Evolutionary conservation across 768 basidiomycete species (phyloP), one percentile per base, ranked within the genome.

Genomic region (Tylopilus subfusipes): DNA sequence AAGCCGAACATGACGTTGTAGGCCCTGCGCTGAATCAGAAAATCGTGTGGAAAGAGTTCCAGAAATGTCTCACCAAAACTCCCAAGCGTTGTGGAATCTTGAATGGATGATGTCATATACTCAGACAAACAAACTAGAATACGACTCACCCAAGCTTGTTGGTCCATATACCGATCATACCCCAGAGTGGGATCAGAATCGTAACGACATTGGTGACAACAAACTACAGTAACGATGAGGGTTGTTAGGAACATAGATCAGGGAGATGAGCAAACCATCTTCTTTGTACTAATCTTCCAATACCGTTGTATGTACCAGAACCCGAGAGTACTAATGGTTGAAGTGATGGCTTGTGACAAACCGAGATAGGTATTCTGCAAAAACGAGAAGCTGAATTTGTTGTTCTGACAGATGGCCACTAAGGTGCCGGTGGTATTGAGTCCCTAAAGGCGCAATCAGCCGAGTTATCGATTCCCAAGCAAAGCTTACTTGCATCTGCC

Each of bases 121-220:
- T 13, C 57, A 67, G 22, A 25, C 19, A 38, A 38, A 6, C 16
- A 7, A 7, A 42, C n/a, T 0, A 14, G 16, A 47, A 16, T 21
- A 66, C 1, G 2, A 54, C 79, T 21, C 60, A 88, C 85, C 90
- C 90, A 45, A 93, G 61, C 55, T 78, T 86, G 11, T 72, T 57
- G 0, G 90, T 90, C 89, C 90, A 90, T 43, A 93, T 83, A 2
- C 91, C 89, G 40, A 91, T 76, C 87, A 89, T 86, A n/a, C 88
- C 88, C 90, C 90, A 93, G 9, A 91, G 74, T 2, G 90, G 89
- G 50, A 93, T 90, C 43, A 90, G 40, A 24, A 90, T 79, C 3
- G 88, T 87, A 4, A 86, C 81, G 0, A 89, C 79, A 57, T 89
- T 91, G 5, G 89, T 91, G 0, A 88, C 79, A 16, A 85, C 72